Conservation (phyloP, 2,329 filamentous ascomycete species). For the Hymenoscyphus fructigenus region DNA sequence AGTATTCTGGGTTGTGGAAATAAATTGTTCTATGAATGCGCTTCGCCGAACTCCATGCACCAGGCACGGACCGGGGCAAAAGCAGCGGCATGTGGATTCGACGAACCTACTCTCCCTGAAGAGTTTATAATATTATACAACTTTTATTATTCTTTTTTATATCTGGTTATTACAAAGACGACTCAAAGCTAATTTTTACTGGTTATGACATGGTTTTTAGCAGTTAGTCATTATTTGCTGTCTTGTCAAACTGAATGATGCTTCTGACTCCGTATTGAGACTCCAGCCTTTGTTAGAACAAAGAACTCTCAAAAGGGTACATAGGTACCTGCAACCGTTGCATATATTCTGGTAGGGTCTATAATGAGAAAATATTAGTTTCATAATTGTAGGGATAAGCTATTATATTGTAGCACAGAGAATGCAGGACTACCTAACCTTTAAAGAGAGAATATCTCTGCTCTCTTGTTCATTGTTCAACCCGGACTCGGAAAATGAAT, state of each 20-base stretch:
- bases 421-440: too few species aligned
- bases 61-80: neutral
- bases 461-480: too few species aligned
- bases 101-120: neutral
- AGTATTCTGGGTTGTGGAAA: neutral
- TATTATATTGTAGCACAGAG: too few species aligned
- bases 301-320: neutral
- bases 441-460: too few species aligned
- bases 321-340: neutral
- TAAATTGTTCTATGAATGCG: slow-evolving; percentile 7
- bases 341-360: neutral
- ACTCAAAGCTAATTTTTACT: too few species aligned
- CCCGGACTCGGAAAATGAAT: too few species aligned
- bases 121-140: neutral
- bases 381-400: too few species aligned
- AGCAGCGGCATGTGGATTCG: neutral
- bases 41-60: slow-evolving; percentile 1
- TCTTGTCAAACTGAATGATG: neutral
- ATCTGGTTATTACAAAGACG: too few species aligned
- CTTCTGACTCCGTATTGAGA: neutral
- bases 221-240: neutral
- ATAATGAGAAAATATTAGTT: too few species aligned
- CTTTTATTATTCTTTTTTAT: too few species aligned
- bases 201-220: neutral
- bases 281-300: neutral